Base-by-base conservation (phyloP, 768 basidiomycete genomes). In the Tulasnella calospora region DNA sequence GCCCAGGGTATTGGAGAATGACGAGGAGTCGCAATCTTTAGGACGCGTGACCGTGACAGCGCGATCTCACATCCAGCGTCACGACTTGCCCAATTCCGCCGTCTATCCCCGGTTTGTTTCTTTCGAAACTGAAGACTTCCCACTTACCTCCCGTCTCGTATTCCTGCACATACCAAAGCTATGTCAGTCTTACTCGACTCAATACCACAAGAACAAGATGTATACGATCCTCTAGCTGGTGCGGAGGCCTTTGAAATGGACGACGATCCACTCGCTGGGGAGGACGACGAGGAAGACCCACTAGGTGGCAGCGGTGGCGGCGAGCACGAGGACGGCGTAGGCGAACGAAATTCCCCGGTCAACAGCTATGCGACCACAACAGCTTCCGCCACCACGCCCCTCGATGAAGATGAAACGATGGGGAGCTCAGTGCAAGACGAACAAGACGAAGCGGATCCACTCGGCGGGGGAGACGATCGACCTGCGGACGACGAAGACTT, bases 71-170 rank as follows among this genome's bases (percentile, higher is more conserved):
- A 51, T 51, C n/a, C 51, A 19, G 33, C 61, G 61, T 67, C 61
- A 67, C 61, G 33, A 67, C n/a, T n/a, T 19, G 9, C 19, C 27
- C 27, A 67, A 6, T 17, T 67, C 27, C 61, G 55, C 61, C 61
- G 61, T 35, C 61, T 67, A 67, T 67, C 61, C 61, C 61, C 61
- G 61, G 33, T 67, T 67, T 67, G 61, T 67, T 67, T 67, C 61
- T 67, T 35, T 15, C 61, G 30, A 67, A 67, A 67, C 61, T 67
- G 61, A 67, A 35, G 33, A 7, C 27, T 67, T 67, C 61, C 30
- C 61, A 67, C 61, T 67, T 12, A 12, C 17, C 27, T 67, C 61
- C 30, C 30, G 30, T 10, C 51, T 51, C 51, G 35, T 30, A 30
- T 9, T 15, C 57, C 57, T 17, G 12, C 57, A 67, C 35, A 67